Percentiles rank a stretch among this genome's conserved stretches.
These are phyloP conservation scores for Hypoxylon rickii DNA, from an alignment of 495 filamentous ascomycete species.

Conservation along the genomic window DNA sequence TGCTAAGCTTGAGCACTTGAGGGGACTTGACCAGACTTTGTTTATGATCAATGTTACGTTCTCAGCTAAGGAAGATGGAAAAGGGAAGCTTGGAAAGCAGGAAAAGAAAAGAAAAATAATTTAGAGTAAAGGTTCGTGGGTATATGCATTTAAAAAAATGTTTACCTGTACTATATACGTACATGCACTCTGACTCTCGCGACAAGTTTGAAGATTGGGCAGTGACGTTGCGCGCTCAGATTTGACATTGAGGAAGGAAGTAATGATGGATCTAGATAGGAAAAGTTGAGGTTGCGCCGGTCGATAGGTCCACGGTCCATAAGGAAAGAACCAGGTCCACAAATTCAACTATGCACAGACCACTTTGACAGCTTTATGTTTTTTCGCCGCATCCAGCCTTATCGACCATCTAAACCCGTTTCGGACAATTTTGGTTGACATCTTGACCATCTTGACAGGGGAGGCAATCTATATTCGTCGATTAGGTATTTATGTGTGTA, in stretches of 20 bases:
- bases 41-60: too few relatives aligned
- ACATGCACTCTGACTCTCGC: slow-evolving; percentile 11
- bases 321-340: slow-evolving; percentile 22
- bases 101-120: not conserved
- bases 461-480: too few relatives aligned
- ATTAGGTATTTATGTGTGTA: too few relatives aligned
- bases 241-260: slow-evolving; percentile 19
- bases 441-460: too few relatives aligned
- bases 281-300: slow-evolving; percentile 31
- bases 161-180: slow-evolving; percentile 10
- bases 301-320: not conserved
- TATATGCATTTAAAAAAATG: not conserved
- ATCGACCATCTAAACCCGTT: slow-evolving; percentile 7
- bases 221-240: slow-evolving; percentile 18
- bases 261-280: slow-evolving; percentile 23
- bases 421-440: not conserved
- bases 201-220: slow-evolving; percentile 3
- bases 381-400: slow-evolving; percentile 35
- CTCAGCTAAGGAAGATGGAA: too few relatives aligned
- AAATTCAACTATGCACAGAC: slow-evolving; percentile 13
- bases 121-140: not conserved
- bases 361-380: not conserved
- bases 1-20: not conserved
- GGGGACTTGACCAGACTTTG: not conserved
- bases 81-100: not conserved